phyloP scores from a whole-genome alignment of 768 basidiomycete genomes.

The Paxillus ammoniavirescens region DNA sequence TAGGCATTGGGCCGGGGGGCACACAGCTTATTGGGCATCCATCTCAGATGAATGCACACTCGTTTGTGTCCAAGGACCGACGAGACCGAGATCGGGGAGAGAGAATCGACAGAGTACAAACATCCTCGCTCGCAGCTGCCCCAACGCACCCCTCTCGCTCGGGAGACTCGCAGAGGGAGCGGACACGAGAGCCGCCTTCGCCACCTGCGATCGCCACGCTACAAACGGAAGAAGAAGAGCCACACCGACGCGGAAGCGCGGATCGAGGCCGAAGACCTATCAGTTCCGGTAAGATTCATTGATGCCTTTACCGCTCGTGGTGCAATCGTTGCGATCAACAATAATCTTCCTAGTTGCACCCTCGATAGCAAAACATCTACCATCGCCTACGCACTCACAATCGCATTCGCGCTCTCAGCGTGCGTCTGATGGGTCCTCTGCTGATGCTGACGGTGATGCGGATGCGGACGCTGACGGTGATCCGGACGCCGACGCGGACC shows the following conservation, averaged over 20 bases:
- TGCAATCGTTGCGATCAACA: slow-evolving; percentile 4
- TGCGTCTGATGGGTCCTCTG: slow-evolving; percentile 27
- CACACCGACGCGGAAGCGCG: slow-evolving; percentile 16
- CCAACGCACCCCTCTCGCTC: slow-evolving; percentile 13
- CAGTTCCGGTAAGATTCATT: slow-evolving; percentile 22
- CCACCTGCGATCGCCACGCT: slow-evolving; percentile 33
- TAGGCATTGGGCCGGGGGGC: slow-evolving; percentile 22
- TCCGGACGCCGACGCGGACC: slow-evolving; percentile 41
- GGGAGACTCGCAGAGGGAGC: slow-evolving; percentile 22
- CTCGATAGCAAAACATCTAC: slow-evolving; percentile 21
- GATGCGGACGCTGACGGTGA: slow-evolving; percentile 38
- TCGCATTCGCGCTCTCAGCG: slow-evolving; percentile 25
- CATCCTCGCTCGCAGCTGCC: slow-evolving; percentile 22
- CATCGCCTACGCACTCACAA: slow-evolving; percentile 24
- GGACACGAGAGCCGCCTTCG: slow-evolving; percentile 22
- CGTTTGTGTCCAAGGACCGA: slow-evolving; percentile 25
- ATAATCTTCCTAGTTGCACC: slow-evolving; percentile 13
- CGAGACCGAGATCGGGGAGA: slow-evolving; percentile 20
- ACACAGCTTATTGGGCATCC: slow-evolving; percentile 25
- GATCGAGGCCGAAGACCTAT: slow-evolving; percentile 30
- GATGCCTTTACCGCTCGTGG: not conserved
- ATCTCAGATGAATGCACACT: slow-evolving; percentile 15
- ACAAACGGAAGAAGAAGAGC: slow-evolving; percentile 25
- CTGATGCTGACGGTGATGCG: slow-evolving; percentile 34
- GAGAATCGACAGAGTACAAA: slow-evolving; percentile 14